Evolutionary conservation across 2,329 filamentous ascomycete genomes (phyloP), one percentile per base, ranked within the genome.

Genomic region (Fusarium mundagurra): DNA sequence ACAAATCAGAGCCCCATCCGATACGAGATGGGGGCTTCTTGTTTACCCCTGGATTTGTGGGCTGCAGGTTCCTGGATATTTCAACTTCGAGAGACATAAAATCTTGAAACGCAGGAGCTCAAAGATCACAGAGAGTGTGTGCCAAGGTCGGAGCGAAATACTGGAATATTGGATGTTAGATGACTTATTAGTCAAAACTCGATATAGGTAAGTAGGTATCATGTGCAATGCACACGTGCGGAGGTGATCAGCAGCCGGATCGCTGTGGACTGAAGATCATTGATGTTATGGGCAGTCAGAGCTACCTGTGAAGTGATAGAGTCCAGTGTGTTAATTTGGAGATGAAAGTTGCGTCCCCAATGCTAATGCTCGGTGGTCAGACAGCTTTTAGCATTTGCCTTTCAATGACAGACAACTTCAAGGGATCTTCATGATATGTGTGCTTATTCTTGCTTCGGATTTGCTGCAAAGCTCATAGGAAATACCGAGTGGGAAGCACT

Each of bases 21-120:
- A 74, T 74, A 74, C 68, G 72, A 72, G 69, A 50, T 73, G 54
- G 57, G 58, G 71, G 44, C 54, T 31, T 58, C 47, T 29, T 53
- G 48, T 47, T 57, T 57, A 39, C 72, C 71, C 72, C 72, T 72
- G 72, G 50, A 74, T 74, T 44, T 48, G 59, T 61, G 71, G 63
- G 57, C 48, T 64, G 24, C 34, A 24, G 39, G 43, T 34, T 47
- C 60, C 54, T 34, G 39, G 39, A 48, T 51, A 72, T 34, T 57
- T 59, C n/a, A 20, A 39, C 48, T 54, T 27, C 34, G 41, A 57
- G 29, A 33, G 17, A 50, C 29, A 44, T 48, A 22, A 38, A 39
- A 53, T 57, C 24, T 50, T 53, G 60, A n/a, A 54, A 55, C 45
- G 29, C 17, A 16, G 20, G 39, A 58, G 31, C 33, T 51, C 18